phyloP scores from a whole-genome alignment of 2,329 filamentous ascomycete genomes.

The Dactylellina sp. region DNA sequence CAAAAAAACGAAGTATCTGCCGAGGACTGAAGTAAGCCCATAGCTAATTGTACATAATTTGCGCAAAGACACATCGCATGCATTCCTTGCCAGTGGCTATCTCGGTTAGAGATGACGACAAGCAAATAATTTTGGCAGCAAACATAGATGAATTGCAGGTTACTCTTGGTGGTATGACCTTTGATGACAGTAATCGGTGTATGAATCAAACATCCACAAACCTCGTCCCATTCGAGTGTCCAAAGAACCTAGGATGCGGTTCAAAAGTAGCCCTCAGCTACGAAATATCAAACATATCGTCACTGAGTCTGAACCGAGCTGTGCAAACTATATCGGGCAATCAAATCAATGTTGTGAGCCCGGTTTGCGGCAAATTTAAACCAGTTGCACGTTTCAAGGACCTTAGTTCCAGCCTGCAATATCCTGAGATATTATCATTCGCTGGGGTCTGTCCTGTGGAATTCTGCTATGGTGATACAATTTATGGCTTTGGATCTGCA shows the following conservation, averaged over 20 bases:
- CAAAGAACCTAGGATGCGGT: background rate
- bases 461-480: constrained; percentile 16
- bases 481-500: constrained; percentile 2
- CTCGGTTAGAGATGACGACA: constrained; percentile 3
- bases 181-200: constrained; percentile 10
- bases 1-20: background rate
- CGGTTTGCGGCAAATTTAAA: no score
- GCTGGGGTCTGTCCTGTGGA: background rate
- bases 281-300: no score
- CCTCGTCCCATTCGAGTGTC: background rate
- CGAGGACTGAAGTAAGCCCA: background rate
- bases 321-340: no score
- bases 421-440: background rate
- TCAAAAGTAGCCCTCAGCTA: no score
- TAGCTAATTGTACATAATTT: background rate
- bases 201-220: background rate
- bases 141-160: background rate
- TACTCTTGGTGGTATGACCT: constrained; percentile 10
- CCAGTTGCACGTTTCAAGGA: no score
- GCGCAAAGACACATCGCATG: background rate
- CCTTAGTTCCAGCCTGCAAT: background rate
- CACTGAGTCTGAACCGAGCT: no score
- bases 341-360: no score
- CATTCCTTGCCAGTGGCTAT: background rate
- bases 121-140: constrained; percentile 1